A percentile compares a stretch with the other conserved stretches of the same genome.
phyloP scores from a whole-genome alignment of 2,329 filamentous ascomycete species.

The Pleurostoma richardsiae region DNA sequence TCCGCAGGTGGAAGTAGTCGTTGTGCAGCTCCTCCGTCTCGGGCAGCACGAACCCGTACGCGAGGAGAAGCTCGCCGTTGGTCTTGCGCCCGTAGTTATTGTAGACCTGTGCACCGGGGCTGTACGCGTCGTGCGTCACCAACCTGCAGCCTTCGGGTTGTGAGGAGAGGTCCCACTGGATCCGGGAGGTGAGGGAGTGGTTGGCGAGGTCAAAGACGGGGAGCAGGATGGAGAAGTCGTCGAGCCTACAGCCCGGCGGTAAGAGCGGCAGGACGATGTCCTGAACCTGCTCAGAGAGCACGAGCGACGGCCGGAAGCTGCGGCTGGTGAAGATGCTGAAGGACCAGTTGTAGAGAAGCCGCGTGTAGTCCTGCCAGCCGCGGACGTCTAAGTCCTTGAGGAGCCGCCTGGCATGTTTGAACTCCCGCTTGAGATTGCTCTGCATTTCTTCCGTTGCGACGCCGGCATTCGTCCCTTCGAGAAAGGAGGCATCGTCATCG shows the following conservation, averaged over 20 bases:
- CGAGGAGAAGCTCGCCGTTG: constrained; percentile 64
- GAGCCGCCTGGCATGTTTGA: constrained; percentile 32
- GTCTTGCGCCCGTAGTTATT: constrained; percentile 74
- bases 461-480: constrained; percentile 49
- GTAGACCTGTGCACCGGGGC: constrained; percentile 50
- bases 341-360: constrained; percentile 57
- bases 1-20: constrained; percentile 54
- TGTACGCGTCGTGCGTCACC: constrained; percentile 33
- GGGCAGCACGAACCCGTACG: constrained; percentile 57
- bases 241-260: constrained; percentile 32
- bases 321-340: constrained; percentile 61
- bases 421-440: constrained; percentile 38
- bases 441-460: constrained; percentile 45
- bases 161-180: constrained; percentile 52
- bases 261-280: constrained; percentile 17
- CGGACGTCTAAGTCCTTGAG: constrained; percentile 23
- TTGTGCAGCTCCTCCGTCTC: constrained; percentile 46
- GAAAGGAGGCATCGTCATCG: constrained; percentile 50
- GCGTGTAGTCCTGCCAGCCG: constrained; percentile 30
- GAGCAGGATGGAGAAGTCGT: constrained; percentile 64
- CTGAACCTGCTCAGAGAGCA: constrained; percentile 34
- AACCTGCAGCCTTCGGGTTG: constrained; percentile 34
- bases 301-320: constrained; percentile 58
- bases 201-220: constrained; percentile 70
- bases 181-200: constrained; percentile 56